A percentile compares a stretch with the other conserved stretches of the same genome.
Conservation (phyloP, 768 basidiomycete genomes). For the Galerina marginata region DNA sequence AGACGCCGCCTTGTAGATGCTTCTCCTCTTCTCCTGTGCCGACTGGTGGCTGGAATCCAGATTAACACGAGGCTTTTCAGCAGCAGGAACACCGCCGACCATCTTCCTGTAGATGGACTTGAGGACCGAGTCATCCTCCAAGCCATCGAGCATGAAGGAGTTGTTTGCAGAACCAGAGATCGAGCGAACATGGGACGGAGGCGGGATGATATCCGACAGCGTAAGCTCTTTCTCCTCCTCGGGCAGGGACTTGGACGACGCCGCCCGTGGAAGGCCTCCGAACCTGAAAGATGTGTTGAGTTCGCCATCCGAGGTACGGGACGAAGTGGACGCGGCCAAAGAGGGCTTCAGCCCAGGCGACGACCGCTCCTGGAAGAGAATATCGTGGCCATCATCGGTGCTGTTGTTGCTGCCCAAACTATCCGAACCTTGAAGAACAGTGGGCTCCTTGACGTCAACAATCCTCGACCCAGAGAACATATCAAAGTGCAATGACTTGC, state of each 20-base stretch:
- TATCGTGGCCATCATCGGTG: neutral
- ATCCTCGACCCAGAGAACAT: constrained; percentile 32
- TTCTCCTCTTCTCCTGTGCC: constrained; percentile 24
- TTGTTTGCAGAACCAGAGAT: constrained; percentile 7
- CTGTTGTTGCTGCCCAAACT: neutral
- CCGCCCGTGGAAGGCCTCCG: constrained; percentile 53
- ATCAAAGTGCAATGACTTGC: constrained; percentile 24
- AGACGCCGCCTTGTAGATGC: constrained; percentile 34
- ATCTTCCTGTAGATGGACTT: constrained; percentile 60
- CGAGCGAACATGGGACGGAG: constrained; percentile 49
- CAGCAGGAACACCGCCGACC: constrained; percentile 34
- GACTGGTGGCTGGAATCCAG: constrained; percentile 44
- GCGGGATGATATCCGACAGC: constrained; percentile 79
- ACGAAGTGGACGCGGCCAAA: constrained; percentile 18
- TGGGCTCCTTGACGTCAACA: constrained; percentile 36
- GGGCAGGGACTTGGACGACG: constrained; percentile 25
- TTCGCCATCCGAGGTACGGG: constrained; percentile 66
- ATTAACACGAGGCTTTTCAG: constrained; percentile 43
- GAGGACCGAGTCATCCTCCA: constrained; percentile 58
- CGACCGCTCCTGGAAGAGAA: neutral
- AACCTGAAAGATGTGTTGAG: constrained; percentile 79
- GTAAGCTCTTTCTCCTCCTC: constrained; percentile 49
- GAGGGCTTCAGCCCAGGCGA: neutral
- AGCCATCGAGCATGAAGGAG: constrained; percentile 38
- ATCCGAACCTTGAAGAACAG: constrained; percentile 9